A percentile compares a stretch with the other conserved stretches of the same genome.
These are phyloP conservation scores for Puccinia hordei DNA, from an alignment of 1,284 basidiomycete genomes.

Conservation along the genomic window DNA sequence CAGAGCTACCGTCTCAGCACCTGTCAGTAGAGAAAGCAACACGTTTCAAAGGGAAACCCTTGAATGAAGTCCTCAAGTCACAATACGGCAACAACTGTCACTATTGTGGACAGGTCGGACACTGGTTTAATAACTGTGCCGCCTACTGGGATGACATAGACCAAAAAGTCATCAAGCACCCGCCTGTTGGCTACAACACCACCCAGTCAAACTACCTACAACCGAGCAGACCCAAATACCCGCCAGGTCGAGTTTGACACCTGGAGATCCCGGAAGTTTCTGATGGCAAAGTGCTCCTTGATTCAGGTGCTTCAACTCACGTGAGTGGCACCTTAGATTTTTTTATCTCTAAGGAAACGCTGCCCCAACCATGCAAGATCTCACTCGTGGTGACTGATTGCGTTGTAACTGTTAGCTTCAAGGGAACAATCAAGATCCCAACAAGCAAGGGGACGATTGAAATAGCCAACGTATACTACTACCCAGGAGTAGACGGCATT, in stretches of 20 bases:
- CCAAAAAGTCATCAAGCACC: no score
- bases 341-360: neutral
- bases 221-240: neutral
- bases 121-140: no score
- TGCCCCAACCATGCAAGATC: neutral
- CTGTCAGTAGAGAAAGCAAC: neutral
- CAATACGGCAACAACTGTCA: no score
- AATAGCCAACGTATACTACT: neutral
- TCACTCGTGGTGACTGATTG: neutral
- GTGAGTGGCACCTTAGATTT: no score
- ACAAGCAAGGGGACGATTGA: neutral
- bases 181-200: no score
- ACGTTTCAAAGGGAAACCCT: neutral
- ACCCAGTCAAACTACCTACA: neutral
- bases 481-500: neutral
- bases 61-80: no score
- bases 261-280: neutral
- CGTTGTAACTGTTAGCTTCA: neutral
- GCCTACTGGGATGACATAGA: neutral
- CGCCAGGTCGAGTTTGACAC: neutral
- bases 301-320: neutral
- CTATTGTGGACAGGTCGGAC: no score
- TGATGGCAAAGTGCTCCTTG: neutral
- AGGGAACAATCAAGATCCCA: neutral
- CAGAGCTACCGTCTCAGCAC: slow-evolving; percentile 63